These are phyloP conservation scores for Stereocaulon alpinum DNA, from an alignment of 495 filamentous ascomycete genomes.

Conservation along the genomic window DNA sequence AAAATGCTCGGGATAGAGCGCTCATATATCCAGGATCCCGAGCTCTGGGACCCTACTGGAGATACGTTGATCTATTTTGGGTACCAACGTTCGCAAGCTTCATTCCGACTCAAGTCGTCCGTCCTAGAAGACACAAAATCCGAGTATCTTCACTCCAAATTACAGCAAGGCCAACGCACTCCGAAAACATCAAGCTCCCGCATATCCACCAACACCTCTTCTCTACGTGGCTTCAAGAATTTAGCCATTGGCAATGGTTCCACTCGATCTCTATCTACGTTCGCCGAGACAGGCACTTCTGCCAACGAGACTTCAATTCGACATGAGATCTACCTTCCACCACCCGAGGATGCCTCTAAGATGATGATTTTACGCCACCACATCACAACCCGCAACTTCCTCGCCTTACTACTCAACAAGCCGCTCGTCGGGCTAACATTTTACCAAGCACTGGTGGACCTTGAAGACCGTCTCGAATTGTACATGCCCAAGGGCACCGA, in stretches of 20 bases:
- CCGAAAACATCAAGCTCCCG: background rate
- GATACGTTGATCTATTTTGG: constrained; percentile 52
- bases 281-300: background rate
- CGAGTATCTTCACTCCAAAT: constrained; percentile 15
- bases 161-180: constrained; percentile 2
- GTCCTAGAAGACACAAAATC: constrained; percentile 33
- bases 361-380: constrained; percentile 42
- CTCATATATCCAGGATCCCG: constrained; percentile 36
- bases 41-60: constrained; percentile 52
- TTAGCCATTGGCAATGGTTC: background rate
- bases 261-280: background rate
- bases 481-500: constrained; percentile 43
- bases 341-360: constrained; percentile 36
- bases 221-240: background rate
- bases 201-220: background rate
- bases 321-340: constrained; percentile 49
- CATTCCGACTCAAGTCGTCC: constrained; percentile 47
- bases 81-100: constrained; percentile 36
- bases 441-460: constrained; percentile 45
- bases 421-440: constrained; percentile 49
- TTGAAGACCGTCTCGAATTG: constrained; percentile 41
- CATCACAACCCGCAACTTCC: constrained; percentile 53
- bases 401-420: constrained; percentile 45
- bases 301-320: background rate
- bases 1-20: background rate